Evolutionary conservation across 306 rosid species (phyloP).

Genomic region (Castanopsis chinensis): DNA sequence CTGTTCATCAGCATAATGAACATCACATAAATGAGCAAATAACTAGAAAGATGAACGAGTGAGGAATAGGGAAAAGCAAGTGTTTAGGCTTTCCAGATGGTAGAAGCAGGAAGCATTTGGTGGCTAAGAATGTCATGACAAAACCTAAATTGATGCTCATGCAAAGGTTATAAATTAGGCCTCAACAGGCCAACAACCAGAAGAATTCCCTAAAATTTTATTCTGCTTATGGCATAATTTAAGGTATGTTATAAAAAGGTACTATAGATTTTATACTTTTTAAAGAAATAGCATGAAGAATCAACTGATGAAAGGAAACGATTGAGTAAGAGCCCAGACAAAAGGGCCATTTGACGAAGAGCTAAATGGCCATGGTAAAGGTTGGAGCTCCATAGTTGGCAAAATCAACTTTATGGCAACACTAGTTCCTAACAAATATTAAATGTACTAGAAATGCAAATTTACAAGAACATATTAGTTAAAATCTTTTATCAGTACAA

Average conservation of each 20-base stretch:
- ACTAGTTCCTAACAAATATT: neutral
- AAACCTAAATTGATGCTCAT: neutral
- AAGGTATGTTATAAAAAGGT: neutral
- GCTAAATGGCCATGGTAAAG: neutral
- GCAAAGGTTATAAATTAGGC: neutral
- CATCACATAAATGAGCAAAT: slow-evolving; percentile 5
- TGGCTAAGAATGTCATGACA: neutral
- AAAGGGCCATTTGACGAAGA: neutral
- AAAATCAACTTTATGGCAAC: neutral
- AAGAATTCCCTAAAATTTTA: neutral
- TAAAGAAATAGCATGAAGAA: neutral
- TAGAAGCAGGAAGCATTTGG: neutral
- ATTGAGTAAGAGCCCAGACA: neutral
- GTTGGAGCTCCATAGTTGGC: neutral
- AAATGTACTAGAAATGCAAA: neutral
- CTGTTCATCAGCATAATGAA: slow-evolving; percentile 43
- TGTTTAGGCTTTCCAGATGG: neutral
- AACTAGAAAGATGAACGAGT: neutral
- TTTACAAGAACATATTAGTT: neutral
- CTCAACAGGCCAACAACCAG: neutral
- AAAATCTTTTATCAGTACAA: neutral
- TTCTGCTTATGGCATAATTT: neutral
- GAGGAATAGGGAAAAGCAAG: neutral
- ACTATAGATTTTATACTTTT: neutral
- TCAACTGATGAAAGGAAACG: neutral